Base-by-base conservation (phyloP, 169 alveolate species). In the Cryptosporidium andersoni region DNA sequence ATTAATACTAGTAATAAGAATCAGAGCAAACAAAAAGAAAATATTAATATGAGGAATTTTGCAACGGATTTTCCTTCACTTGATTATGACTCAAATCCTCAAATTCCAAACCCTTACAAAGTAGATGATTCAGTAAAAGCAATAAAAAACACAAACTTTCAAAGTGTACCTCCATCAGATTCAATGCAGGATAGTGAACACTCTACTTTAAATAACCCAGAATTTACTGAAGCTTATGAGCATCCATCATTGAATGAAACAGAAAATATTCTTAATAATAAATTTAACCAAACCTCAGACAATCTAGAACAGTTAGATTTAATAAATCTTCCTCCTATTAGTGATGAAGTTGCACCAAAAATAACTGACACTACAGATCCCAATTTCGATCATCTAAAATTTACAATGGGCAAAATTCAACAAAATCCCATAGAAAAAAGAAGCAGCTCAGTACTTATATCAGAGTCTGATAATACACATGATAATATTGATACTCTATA, bases 11-110 rank as follows among this genome's bases (percentile, higher is more conserved):
- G 74, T 3, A 25, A 74, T 34, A 74, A 74, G 42, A 47, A 60
- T 2, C 36, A 58, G 16, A 62, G 51, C 34, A 48, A 9, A 56
- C 63, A 4, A 9, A 25, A 25, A 25, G 63, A 53, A 4, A 74
- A 74, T 43, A 34, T 48, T 43, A 6, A n/a, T 12, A 68, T 66
- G 51, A 74, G 85, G n/a, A 63, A 74, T 37, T 74, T 74, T 12
- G 60, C 40, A 37, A 11, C 85, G 25, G 85, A 74, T 12, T 74
- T 74, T 43, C 85, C 85, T 11, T 74, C 85, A 16, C 37, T 74
- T 25, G 58, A 74, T 25, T 74, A 74, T 36, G 64, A 58, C 16
- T 68, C 67, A n/a, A 58, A 74, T 40, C 45, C 67, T 4, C 85
- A 36, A 43, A 45, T 25, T 37, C 11, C 52, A 67, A 55, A 25